Conservation (phyloP, 2,329 filamentous ascomycete species). For the Trichoderma sp. region DNA sequence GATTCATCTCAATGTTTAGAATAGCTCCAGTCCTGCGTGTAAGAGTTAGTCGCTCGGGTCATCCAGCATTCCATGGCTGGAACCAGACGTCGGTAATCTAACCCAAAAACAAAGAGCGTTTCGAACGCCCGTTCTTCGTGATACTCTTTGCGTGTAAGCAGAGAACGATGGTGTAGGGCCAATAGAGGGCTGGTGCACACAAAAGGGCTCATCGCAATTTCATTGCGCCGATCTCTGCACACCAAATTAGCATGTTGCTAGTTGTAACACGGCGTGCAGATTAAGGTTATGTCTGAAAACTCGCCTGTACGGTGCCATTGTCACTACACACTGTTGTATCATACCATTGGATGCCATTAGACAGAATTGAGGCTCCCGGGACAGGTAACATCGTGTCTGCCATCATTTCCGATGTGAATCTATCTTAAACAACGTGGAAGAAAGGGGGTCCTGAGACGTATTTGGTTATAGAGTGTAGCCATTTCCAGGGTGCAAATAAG, state of each 20-base stretch:
- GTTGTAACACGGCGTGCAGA: constrained; percentile 1
- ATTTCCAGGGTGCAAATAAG: constrained; percentile 4
- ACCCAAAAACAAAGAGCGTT: neutral
- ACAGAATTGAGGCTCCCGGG: neutral
- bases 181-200: constrained; percentile 5
- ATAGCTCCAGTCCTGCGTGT: neutral
- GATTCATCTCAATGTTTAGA: neutral
- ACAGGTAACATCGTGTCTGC: neutral
- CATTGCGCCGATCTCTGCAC: constrained; percentile 6
- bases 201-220: constrained; percentile 16
- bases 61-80: neutral
- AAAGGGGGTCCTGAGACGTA: constrained; percentile 8
- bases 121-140: neutral
- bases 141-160: neutral
- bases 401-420: constrained; percentile 2
- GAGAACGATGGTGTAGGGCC: neutral
- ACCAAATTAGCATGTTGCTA: neutral
- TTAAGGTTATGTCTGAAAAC: neutral
- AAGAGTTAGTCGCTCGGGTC: neutral
- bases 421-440: neutral
- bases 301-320: neutral
- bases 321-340: neutral
- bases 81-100: neutral
- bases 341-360: neutral
- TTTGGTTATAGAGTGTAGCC: neutral